Conservation (phyloP, 495 filamentous ascomycete species). For the Stereocaulon alpinum region DNA sequence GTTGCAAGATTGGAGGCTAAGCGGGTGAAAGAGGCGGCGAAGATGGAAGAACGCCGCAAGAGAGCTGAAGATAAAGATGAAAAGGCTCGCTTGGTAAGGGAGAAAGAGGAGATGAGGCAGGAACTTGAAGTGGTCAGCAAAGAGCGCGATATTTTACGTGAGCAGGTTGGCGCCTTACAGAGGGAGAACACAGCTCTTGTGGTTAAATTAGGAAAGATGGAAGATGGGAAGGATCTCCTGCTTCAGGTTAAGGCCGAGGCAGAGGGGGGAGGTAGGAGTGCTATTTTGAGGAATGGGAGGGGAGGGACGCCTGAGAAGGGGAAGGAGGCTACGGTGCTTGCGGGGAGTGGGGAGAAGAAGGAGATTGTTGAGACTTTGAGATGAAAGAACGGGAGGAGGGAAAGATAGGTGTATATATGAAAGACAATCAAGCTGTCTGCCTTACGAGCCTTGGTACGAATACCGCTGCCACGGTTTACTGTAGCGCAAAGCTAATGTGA, state of each 20-base stretch:
- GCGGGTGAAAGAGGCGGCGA: conserved; percentile 33
- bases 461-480: too few relatives aligned
- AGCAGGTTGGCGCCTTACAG: conserved; percentile 55
- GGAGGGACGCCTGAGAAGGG: neutral
- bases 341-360: conserved; percentile 5
- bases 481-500: too few relatives aligned
- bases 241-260: conserved; percentile 15
- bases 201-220: conserved; percentile 20
- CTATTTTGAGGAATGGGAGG: conserved; percentile 16
- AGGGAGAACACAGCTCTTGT: conserved; percentile 46
- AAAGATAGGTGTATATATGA: neutral
- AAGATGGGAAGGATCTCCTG: conserved; percentile 17
- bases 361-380: neutral
- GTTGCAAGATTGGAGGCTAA: conserved; percentile 53
- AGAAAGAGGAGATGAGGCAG: conserved; percentile 45
- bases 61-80: conserved; percentile 52
- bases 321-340: conserved; percentile 14
- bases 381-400: neutral
- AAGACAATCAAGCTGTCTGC: neutral
- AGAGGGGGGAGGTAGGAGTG: conserved; percentile 14
- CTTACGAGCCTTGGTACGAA: too few relatives aligned
- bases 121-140: conserved; percentile 46
- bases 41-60: conserved; percentile 37
- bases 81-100: conserved; percentile 41
- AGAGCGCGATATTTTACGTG: conserved; percentile 52